Percentiles rank a stretch among this genome's conserved stretches.
Evolutionary conservation across 2,329 filamentous ascomycete species (phyloP).

Genomic region (Aschersonia sp.): DNA sequence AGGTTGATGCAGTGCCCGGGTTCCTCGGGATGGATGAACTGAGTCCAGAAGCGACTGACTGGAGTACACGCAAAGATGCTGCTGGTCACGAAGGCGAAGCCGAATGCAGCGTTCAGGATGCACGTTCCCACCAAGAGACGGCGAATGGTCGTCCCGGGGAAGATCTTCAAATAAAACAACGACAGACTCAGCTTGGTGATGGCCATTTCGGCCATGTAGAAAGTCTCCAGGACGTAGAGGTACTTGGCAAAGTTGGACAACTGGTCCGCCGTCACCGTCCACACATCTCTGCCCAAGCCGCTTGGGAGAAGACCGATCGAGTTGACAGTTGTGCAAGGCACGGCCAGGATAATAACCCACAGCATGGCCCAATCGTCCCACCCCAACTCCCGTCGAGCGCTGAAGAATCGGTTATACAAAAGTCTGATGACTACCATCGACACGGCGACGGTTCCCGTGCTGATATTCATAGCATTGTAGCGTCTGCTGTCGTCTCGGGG

Average conservation of each 20-base stretch:
- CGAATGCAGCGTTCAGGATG: slow-evolving; percentile 15
- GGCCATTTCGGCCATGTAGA: slow-evolving; percentile 15
- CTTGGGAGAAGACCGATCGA: slow-evolving; percentile 9
- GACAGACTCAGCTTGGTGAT: slow-evolving; percentile 25
- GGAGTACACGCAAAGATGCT: slow-evolving; percentile 24
- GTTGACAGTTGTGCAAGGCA: slow-evolving; percentile 11
- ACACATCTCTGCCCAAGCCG: slow-evolving; percentile 19
- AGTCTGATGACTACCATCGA: slow-evolving; percentile 8
- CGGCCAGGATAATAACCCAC: slow-evolving; percentile 7
- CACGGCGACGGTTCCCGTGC: slow-evolving; percentile 7
- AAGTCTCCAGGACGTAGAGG: slow-evolving; percentile 19
- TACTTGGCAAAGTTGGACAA: slow-evolving; percentile 11
- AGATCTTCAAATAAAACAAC: slow-evolving; percentile 27
- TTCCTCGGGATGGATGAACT: slow-evolving; percentile 19
- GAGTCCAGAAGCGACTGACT: slow-evolving; percentile 23
- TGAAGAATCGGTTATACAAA: slow-evolving; percentile 11
- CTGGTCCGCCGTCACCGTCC: slow-evolving; percentile 13
- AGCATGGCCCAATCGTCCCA: slow-evolving; percentile 16
- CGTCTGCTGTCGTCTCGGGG: slow-evolving; percentile 1
- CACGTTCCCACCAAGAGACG: slow-evolving; percentile 17
- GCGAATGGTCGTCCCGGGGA: slow-evolving; percentile 15
- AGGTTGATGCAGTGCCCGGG: slow-evolving; percentile 2
- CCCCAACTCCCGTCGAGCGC: slow-evolving; percentile 14
- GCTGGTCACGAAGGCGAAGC: slow-evolving; percentile 16
- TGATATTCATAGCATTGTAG: slow-evolving; percentile 4